Base-by-base conservation (phyloP, 768 basidiomycete genomes). In the Tricholomella constricta region DNA sequence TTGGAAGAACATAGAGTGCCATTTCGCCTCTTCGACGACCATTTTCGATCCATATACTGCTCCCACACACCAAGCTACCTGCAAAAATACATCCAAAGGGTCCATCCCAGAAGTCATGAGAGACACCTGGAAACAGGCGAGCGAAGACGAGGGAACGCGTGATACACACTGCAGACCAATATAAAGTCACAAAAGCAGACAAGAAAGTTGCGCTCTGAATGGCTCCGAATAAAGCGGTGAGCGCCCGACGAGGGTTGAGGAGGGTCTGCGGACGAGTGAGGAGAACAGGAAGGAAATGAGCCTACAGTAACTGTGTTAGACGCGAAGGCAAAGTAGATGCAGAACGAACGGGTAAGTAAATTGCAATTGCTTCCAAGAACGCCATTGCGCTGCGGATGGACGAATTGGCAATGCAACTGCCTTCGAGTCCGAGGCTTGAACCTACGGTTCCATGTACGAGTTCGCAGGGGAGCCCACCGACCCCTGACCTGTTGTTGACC, bases 81-180 rank as follows among this genome's bases (percentile, higher is more conserved):
- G 74, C 78, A 54, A 91, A 68, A 26, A 86, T 69, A 54, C 85
- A 80, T 1, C 90, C 90, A 51, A 75, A 78, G 1, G 90, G 86
- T 0, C 90, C 88, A 62, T 92, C 90, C 82, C 87, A 89, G 54
- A 87, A 81, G 52, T 92, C 80, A 58, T 92, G 88, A 14, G 89
- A 86, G 43, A 92, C 74, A 32, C 65, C 71, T 0, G 87, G 88
- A 34, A 91, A 76, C 7, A 84, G 61, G 22, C 80, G 81, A 2
- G 89, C 87, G 12, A 88, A 65, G 5, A 82, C 71, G 5, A 87
- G 71, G 2, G 89, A 84, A 42, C 90, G 82, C 9, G 84, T 82
- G 29, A 84, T 65, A 66, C 90, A 92, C 12, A 91, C 83, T 5
- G 81, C 62, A 46, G 80, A 80, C 84, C 86, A 92, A 63, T 81